Base-by-base conservation (phyloP, 2,329 filamentous ascomycete species). In the Periconia sp. region DNA sequence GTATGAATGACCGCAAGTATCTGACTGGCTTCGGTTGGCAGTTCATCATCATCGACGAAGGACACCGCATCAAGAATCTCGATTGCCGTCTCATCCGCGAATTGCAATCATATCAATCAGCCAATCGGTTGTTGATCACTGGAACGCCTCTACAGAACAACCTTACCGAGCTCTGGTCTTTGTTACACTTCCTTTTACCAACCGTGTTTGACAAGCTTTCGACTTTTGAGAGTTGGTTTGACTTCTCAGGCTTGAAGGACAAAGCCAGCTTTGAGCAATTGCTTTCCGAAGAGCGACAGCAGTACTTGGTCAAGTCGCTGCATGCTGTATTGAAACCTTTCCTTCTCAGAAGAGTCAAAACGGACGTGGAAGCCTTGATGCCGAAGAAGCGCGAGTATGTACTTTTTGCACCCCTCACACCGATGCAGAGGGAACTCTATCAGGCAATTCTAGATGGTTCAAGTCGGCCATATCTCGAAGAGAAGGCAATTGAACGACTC, bases 381-480 rank as follows among this genome's bases (percentile, higher is more conserved):
- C 94, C 94, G 0, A 95, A 92, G 71, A 99, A 99, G 75, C 83
- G 94, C 19, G 94, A 99, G 68, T 99, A 99, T 55, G 88, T 99
- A 3, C 75, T 99, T 0, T 97, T 94, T 59, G 94, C 94, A 0
- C 94, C 94, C 0, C 84, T 99, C 72, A 96, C 91, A 0, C 81
- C 85, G 17, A 90, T 94, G 55, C 94, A 99, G 64, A 89, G 91
- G 2, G 92, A 96, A 43, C 72, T 99, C 0, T 99, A 99, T 63
- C 81, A 92, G 19, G 82, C 87, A 12, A 96, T 92, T 23, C 60
- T 79, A 1, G 73, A 78, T 40, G 76, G 77, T 17, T 76, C 74
- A n/a, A 78, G 75, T 48, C 69, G 77, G 13, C 65, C 69, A 5
- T 79, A 74, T 46, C 73, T 97, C 1, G 90, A 96, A 56, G 84